Conservation (phyloP, 2,329 filamentous ascomycete species). For the Hyphodiscus sp. region DNA sequence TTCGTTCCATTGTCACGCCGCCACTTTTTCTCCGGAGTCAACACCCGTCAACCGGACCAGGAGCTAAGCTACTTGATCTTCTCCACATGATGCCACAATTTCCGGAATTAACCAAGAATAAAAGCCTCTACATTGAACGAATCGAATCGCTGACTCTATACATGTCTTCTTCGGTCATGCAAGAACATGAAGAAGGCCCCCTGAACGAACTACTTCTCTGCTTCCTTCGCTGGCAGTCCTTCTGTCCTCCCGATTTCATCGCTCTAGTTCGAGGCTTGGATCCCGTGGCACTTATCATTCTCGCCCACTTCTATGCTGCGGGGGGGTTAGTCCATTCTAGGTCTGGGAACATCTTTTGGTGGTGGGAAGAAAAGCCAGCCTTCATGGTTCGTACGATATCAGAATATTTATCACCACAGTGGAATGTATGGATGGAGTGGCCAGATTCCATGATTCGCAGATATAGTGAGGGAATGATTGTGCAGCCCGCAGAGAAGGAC, state of each 20-base stretch:
- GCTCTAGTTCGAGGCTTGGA: slow-evolving; percentile 10
- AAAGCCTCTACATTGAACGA: slow-evolving; percentile 7
- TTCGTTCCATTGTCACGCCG: slow-evolving; percentile 6
- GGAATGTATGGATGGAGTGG: slow-evolving; percentile 16
- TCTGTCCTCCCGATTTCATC: slow-evolving; percentile 12
- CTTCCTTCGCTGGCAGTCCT: slow-evolving; percentile 16
- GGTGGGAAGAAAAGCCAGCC: slow-evolving; percentile 15
- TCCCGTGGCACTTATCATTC: slow-evolving; percentile 13
- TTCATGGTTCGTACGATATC: slow-evolving; percentile 18
- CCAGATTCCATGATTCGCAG: slow-evolving; percentile 6
- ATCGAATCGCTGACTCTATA: slow-evolving; percentile 9
- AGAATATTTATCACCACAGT: slow-evolving; percentile 6
- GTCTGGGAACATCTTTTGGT: slow-evolving; percentile 13
- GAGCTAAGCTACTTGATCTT: slow-evolving; percentile 4
- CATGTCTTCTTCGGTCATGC: slow-evolving; percentile 3
- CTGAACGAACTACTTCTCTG: slow-evolving; percentile 11
- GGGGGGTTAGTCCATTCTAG: slow-evolving; percentile 9
- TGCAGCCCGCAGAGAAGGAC: background rate
- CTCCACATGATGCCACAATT: slow-evolving; percentile 1
- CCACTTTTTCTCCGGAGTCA: slow-evolving; percentile 6
- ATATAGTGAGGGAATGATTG: slow-evolving; percentile 27
- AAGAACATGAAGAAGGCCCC: background rate
- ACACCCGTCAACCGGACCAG: slow-evolving; percentile 10
- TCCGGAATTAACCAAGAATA: background rate
- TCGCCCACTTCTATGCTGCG: slow-evolving; percentile 18